Conservation (phyloP, 2,329 filamentous ascomycete genomes). For the Chaetomiaceae sp. region DNA sequence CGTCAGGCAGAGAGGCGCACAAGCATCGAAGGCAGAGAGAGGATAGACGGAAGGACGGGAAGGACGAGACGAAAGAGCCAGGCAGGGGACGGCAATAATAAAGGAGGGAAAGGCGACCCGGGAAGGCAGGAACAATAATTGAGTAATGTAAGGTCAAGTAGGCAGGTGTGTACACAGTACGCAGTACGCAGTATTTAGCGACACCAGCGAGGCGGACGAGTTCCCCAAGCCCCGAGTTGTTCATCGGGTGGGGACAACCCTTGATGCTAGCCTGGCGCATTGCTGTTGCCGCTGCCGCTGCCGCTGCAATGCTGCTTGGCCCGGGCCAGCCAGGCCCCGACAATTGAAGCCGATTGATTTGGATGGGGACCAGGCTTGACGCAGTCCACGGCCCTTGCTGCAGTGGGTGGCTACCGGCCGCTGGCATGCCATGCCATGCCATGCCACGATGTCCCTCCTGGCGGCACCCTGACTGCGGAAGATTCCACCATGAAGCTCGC, state of each 20-base stretch:
- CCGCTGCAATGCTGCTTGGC: constrained; percentile 8
- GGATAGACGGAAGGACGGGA: constrained; percentile 5
- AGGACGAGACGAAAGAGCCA: constrained; percentile 1
- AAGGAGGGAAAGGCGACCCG: background rate
- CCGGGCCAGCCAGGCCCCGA: constrained; percentile 7
- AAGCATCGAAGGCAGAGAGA: constrained; percentile 5
- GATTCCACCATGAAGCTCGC: background rate
- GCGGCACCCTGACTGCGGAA: background rate
- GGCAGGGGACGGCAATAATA: constrained; percentile 2
- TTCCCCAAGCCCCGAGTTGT: too few relatives aligned
- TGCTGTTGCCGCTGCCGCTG: constrained; percentile 2
- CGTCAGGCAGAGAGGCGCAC: constrained; percentile 12
- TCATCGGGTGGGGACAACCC: constrained; percentile 16
- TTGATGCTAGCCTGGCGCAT: constrained; percentile 14
- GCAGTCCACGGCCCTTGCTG: background rate
- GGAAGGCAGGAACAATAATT: constrained; percentile 2
- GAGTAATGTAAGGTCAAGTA: background rate
- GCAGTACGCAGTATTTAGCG: background rate
- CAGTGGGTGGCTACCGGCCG: constrained; percentile 9
- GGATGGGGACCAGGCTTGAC: too few relatives aligned
- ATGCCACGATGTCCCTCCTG: constrained; percentile 7
- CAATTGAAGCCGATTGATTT: background rate
- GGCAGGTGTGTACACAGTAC: background rate
- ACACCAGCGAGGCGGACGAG: too few relatives aligned
- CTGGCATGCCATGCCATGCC: background rate